Percentiles rank a stretch among this genome's conserved stretches.
Evolutionary conservation across 495 filamentous ascomycete genomes (phyloP).

Genomic region (Poronia punctata): DNA sequence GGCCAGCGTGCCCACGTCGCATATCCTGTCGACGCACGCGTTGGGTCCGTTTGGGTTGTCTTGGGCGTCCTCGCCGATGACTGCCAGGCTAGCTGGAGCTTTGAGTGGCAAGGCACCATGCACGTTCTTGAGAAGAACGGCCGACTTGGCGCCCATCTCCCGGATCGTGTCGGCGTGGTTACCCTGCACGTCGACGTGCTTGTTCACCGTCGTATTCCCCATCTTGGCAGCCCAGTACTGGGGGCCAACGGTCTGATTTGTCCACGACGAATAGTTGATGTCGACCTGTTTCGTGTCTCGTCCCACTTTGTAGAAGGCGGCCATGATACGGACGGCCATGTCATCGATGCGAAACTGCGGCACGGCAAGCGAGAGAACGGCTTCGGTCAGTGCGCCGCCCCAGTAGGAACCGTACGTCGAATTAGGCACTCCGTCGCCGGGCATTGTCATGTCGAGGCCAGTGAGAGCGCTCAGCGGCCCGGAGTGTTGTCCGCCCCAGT

Average conservation of each 20-base stretch:
- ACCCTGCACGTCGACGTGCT: conserved; percentile 47
- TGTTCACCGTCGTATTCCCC: conserved; percentile 60
- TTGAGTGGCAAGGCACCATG: conserved; percentile 48
- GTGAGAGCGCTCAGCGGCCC: conserved; percentile 72
- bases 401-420: conserved; percentile 59
- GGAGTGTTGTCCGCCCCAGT: conserved; percentile 84
- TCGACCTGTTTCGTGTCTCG: conserved; percentile 48
- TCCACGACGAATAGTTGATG: conserved; percentile 87
- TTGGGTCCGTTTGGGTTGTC: conserved; percentile 40
- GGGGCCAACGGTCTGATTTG: conserved; percentile 64
- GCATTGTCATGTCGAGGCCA: conserved; percentile 93
- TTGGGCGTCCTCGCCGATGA: conserved; percentile 59
- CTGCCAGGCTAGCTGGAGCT: conserved; percentile 44
- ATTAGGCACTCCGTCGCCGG: conserved; percentile 62
- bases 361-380: conserved; percentile 66
- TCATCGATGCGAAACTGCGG: conserved; percentile 79
- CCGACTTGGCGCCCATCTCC: conserved; percentile 50
- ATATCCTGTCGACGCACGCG: conserved; percentile 37
- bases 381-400: conserved; percentile 67
- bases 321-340: conserved; percentile 83
- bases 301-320: conserved; percentile 79
- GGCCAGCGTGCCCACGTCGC: conserved; percentile 48
- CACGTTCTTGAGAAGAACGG: conserved; percentile 57
- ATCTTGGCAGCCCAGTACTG: conserved; percentile 51
- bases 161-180: conserved; percentile 45